Evolutionary conservation across 345 rosid species (phyloP), one percentile per base, ranked within the genome.

Genomic region (Nephelium lappaceum): DNA sequence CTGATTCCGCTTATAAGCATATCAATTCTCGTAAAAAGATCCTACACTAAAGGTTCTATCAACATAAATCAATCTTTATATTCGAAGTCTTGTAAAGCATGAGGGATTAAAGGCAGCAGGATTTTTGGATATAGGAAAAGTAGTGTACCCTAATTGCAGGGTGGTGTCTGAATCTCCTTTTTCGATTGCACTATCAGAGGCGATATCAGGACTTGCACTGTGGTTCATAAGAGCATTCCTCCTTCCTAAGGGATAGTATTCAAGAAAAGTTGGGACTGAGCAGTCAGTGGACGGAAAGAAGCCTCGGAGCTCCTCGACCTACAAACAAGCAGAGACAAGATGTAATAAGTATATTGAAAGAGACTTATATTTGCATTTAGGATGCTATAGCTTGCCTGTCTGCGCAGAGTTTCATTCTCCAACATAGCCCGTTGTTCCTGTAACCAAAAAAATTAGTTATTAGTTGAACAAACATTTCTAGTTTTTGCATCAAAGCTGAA

Each of bases 401-500:
- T 88, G 71, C 93, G 97, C 80, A 95, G 84, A 83, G 95, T 87
- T 89, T 88, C 95, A 71, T 95, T 95, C 88, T 95, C 98, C 82
- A 91, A 86, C 89, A 85, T 82, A 38, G 96, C 93, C 45, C 86
- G 83, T 69, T 93, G 93, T 85, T 92, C 96, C 99, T 92, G 91
- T 42, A 78, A 86, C 76, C 47, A 78, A 67, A 67, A 76, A 45
- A 76, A 10, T 31, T 31, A 64, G 27, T n/a, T 18, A 49, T 27
- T 49, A 57, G 19, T 38, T 1, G 25, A 24, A 61, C 62, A 71
- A 25, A 25, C 47, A 15, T 31, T 64, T 36, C 2, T 8, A 41
- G 24, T 27, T 74, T 73, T 71, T 53, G 19, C 58, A 14, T 25
- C 27, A 45, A 53, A 5, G 27, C 42, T 51, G 24, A 63, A 45